Base-by-base conservation (phyloP, 768 basidiomycete genomes). In the Candolleomyces aberdarensis region DNA sequence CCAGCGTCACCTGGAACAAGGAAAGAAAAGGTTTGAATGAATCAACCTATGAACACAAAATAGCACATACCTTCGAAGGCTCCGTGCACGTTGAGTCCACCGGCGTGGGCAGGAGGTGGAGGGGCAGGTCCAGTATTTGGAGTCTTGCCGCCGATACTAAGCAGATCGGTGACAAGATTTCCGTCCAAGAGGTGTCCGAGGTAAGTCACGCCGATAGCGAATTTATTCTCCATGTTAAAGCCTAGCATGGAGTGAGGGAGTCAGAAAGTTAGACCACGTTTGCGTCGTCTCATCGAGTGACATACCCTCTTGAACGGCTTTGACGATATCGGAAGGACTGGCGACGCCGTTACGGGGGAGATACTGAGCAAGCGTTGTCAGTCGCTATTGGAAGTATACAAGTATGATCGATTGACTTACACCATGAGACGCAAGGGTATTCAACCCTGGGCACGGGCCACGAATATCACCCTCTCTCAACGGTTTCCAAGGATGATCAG, bases 131-230 rank as follows among this genome's bases (percentile, higher is more conserved):
- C 67, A 15, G 67, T 68, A 52, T 48, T 44, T 14, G 20, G n/a
- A 9, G 65, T 57, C 57, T 68, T 68, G 26, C 60, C 61, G 20
- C 67, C 65, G 50, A 66, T 66, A 49, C 63, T 68, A 9, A 66
- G 54, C 19, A 59, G 54, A 43, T 66, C 51, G 41, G 66, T 65
- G n/a, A 66, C 36, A 6, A 65, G 29, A 44, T 66, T 66, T 4
- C 66, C 66, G 53, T 66, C 66, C 3, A 65, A 60, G 31, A 66
- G 62, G 22, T 53, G 32, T 13, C 62, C 66, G 36, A 58, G 55
- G 39, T 68, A 66, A 19, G 62, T 62, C 15, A 63, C 50, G 36
- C 62, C 51, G 19, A 55, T 47, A 22, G 65, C 66, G 17, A 63
- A 13, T 11, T 8, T 32, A 54, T 65, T 57, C 5, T 61, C 60